A percentile compares a stretch with the other conserved stretches of the same genome.
These are phyloP conservation scores for Cladosporium sp. DNA, from an alignment of 2,329 filamentous ascomycete species.

Conservation along the genomic window DNA sequence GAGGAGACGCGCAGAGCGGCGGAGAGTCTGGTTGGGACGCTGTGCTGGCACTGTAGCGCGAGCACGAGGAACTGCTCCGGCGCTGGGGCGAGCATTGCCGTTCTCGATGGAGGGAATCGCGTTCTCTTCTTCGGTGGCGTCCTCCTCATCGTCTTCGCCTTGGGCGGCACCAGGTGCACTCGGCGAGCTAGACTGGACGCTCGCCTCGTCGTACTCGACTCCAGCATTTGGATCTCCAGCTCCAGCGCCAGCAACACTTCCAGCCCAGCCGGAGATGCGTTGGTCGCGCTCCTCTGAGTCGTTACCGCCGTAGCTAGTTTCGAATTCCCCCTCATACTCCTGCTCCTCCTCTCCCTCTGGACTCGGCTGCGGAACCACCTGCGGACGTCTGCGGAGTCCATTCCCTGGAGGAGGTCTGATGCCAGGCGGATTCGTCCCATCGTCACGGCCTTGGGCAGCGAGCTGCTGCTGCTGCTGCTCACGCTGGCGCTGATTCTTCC, in stretches of 20 bases:
- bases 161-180: background rate
- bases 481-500: background rate
- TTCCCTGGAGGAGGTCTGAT: background rate
- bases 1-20: background rate
- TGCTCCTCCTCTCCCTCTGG: background rate
- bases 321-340: background rate
- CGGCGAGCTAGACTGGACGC: background rate
- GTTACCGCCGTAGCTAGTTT: background rate
- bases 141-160: background rate
- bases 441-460: background rate
- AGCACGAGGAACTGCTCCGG: background rate
- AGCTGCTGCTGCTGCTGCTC: background rate
- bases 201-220: background rate
- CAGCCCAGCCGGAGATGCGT: background rate
- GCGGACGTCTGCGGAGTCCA: background rate
- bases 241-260: background rate
- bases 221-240: background rate
- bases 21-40: background rate
- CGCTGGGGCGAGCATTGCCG: too few species aligned
- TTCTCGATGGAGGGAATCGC: background rate
- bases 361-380: background rate
- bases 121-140: background rate
- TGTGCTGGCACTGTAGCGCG: background rate
- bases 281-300: background rate
- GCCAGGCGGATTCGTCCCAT: background rate